Evolutionary conservation across 2,329 filamentous ascomycete genomes (phyloP), one percentile per base, ranked within the genome.

Genomic region (Myriangium duriaei): DNA sequence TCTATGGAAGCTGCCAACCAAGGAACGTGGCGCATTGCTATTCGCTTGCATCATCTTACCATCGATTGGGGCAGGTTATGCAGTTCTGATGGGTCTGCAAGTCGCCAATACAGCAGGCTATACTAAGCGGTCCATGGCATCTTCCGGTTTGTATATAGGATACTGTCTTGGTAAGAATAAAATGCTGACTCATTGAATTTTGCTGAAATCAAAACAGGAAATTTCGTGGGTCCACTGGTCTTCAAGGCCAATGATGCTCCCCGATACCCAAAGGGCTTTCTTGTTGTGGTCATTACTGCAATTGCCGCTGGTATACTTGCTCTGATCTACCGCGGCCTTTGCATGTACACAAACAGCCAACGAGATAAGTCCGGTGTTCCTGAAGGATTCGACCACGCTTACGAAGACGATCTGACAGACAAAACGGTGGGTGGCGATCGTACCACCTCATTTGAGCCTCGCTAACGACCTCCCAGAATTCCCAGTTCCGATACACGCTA

Each of bases 91-190:
- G 58, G 64, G 64, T 0, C 48, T 69, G 4, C 59, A 63, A 32
- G 60, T 67, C 30, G 65, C 67, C 16, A 70, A 71, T 42, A 69
- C 63, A 9, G 65, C 68, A 0, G 68, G 68, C 1, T 70, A 71
- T 37, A 70, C 68, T 0, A 71, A 71, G 50, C 54, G 65, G 1
- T 62, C 62, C 1, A 53, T 70, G 1, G 62, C 61, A 1, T 65
- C 64, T 1, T 66, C 65, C 2, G 66, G 66, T 0, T 54, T 69
- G 4, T 71, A 66, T 35, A 61, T 70, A 13, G 68, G 67, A 1
- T 71, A 70, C 45, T 71, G 67, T 45, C 51, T 69, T 6, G 65
- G 63, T 63, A 42, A 40, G 42, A 12, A n/a, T 9, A 13, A 12
- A n/a, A n/a, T n/a, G n/a, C n/a, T n/a, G n/a, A n/a, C n/a, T n/a